Conservation (phyloP, 1,284 basidiomycete species). For the Farysia itapuensis region DNA sequence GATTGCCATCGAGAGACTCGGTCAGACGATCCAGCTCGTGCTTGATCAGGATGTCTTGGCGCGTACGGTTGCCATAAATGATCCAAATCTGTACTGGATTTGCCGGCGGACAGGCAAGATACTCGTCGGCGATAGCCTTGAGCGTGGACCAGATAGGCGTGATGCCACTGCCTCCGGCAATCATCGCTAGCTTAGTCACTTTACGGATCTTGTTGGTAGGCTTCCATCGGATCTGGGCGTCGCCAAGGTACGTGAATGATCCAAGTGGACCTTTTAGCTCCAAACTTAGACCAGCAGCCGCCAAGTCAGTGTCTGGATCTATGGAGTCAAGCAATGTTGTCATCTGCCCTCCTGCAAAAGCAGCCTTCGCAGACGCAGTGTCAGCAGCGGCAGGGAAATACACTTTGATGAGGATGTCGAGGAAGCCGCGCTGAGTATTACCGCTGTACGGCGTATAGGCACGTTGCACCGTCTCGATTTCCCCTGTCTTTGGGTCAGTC, state of each 20-base stretch:
- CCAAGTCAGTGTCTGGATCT: slow-evolving; percentile 4
- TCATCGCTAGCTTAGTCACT: slow-evolving; percentile 65
- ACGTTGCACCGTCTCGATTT: slow-evolving; percentile 66
- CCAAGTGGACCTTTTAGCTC: slow-evolving; percentile 71
- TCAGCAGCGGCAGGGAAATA: slow-evolving; percentile 64
- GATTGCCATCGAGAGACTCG: slow-evolving; percentile 58
- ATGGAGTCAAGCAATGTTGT: slow-evolving; percentile 66
- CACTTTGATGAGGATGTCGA: slow-evolving; percentile 66
- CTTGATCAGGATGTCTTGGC: slow-evolving; percentile 65
- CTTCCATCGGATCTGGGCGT: slow-evolving; percentile 62
- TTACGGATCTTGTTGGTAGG: slow-evolving; percentile 57
- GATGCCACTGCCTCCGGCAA: slow-evolving; percentile 69
- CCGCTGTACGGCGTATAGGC: slow-evolving; percentile 70
- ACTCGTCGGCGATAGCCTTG: slow-evolving; percentile 64
- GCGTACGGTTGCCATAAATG: slow-evolving; percentile 65
- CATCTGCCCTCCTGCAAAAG: slow-evolving; percentile 66
- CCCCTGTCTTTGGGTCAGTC: slow-evolving; percentile 59
- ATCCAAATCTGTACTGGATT: slow-evolving; percentile 63
- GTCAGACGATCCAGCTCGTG: slow-evolving; percentile 65
- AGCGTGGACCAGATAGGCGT: slow-evolving; percentile 64
- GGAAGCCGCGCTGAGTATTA: slow-evolving; percentile 63
- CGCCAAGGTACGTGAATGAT: slow-evolving; percentile 66
- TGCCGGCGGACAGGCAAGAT: slow-evolving; percentile 23
- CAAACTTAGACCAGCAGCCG: slow-evolving; percentile 57
- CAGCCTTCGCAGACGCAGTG: slow-evolving; percentile 37